Evolutionary conservation across 1,284 basidiomycete genomes (phyloP).

Genomic region (Ustilago cynodontis): DNA sequence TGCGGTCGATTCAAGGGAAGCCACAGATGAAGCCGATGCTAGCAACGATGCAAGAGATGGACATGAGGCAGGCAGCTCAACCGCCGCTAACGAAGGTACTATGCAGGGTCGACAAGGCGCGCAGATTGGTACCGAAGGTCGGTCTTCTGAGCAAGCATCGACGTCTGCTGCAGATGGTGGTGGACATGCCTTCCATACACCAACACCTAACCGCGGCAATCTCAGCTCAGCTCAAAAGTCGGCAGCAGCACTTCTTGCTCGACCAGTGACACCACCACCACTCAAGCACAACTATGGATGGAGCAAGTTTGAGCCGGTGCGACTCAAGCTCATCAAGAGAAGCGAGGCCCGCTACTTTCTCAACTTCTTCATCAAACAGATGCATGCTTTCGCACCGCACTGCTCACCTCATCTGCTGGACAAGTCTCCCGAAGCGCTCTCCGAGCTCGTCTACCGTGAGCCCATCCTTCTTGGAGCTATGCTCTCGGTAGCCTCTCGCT

Average conservation of each 20-base stretch:
- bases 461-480: conserved; percentile 56
- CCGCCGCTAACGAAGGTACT: background rate
- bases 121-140: background rate
- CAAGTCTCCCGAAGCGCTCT: conserved; percentile 49
- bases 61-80: background rate
- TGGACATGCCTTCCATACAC: background rate
- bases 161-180: conserved; percentile 3
- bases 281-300: conserved; percentile 53
- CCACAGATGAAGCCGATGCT: conserved; percentile 14
- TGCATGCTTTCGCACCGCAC: conserved; percentile 57
- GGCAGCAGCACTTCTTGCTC: conserved; percentile 28
- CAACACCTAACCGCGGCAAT: conserved; percentile 15
- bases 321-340: conserved; percentile 54
- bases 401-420: conserved; percentile 51
- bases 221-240: conserved; percentile 23
- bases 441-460: conserved; percentile 53
- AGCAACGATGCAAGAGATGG: conserved; percentile 1
- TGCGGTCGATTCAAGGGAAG: conserved; percentile 38
- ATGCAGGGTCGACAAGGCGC: background rate
- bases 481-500: conserved; percentile 57
- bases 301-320: conserved; percentile 57
- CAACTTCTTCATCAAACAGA: conserved; percentile 54
- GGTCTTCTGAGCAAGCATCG: conserved; percentile 14
- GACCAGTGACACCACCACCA: conserved; percentile 46
- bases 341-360: conserved; percentile 52